Evolutionary conservation across 441 rosid species (phyloP).

Genomic region (Bruguiera hainesii): DNA sequence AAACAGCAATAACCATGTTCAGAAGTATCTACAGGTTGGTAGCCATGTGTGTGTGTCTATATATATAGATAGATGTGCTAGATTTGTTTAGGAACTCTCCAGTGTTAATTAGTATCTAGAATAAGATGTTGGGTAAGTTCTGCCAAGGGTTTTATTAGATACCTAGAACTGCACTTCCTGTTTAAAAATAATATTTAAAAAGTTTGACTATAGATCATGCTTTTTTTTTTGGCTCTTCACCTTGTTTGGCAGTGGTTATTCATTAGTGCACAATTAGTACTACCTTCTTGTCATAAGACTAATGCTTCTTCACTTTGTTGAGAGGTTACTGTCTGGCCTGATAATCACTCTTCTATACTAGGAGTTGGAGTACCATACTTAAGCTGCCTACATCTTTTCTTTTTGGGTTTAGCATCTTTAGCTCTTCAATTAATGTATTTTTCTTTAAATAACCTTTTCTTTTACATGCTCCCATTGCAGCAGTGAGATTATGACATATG

Average conservation of each 20-base stretch:
- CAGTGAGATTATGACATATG: no score
- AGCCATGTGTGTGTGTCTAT: neutral
- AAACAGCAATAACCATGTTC: slow-evolving; percentile 52
- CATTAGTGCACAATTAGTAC: no score
- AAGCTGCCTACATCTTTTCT: neutral
- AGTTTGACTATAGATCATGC: no score
- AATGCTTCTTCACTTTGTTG: neutral
- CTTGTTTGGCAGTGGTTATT: no score
- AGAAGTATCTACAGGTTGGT: slow-evolving; percentile 74
- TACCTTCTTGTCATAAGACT: no score
- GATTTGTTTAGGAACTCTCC: no score
- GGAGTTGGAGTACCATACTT: neutral
- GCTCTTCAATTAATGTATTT: neutral
- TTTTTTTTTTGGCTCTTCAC: no score
- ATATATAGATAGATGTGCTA: neutral
- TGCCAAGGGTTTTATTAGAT: no score
- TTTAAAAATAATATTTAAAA: no score
- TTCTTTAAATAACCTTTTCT: neutral
- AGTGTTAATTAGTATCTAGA: no score
- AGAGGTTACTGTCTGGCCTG: neutral
- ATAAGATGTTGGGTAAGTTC: no score
- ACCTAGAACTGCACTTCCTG: no score
- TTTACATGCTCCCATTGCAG: neutral
- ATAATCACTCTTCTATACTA: neutral
- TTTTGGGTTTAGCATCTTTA: neutral